A percentile compares a stretch with the other conserved stretches of the same genome.
These are phyloP conservation scores for Inonotus hispidus DNA, from an alignment of 1,284 basidiomycete genomes.

Conservation along the genomic window DNA sequence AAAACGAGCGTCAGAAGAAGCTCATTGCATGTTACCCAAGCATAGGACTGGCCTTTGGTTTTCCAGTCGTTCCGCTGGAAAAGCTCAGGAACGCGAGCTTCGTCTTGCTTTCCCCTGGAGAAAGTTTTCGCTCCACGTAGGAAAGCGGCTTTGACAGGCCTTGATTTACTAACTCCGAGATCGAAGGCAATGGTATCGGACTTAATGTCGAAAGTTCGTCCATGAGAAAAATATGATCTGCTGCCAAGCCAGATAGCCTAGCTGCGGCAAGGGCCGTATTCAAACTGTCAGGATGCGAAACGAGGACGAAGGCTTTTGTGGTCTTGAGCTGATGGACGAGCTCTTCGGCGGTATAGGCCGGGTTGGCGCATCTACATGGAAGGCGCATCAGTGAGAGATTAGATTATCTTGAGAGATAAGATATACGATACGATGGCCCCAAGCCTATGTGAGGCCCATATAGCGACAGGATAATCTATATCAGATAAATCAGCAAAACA, in stretches of 20 bases:
- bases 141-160: conserved; percentile 38
- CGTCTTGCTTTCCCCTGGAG: conserved; percentile 57
- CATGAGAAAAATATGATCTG: conserved; percentile 51
- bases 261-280: conserved; percentile 47
- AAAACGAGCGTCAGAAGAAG: conserved; percentile 1
- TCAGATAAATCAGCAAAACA: not conserved
- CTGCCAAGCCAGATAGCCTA: conserved; percentile 44
- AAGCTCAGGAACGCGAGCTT: conserved; percentile 73
- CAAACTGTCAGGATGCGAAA: conserved; percentile 52
- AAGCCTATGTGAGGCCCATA: conserved; percentile 73
- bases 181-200: conserved; percentile 26
- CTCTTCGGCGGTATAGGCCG: conserved; percentile 63
- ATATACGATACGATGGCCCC: conserved; percentile 65
- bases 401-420: not conserved
- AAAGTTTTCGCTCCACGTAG: conserved; percentile 47
- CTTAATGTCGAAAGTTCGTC: conserved; percentile 25
- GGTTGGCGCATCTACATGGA: conserved; percentile 50
- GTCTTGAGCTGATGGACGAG: conserved; percentile 55
- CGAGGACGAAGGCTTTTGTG: conserved; percentile 50
- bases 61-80: conserved; percentile 80
- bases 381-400: conserved; percentile 25
- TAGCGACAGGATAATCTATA: conserved; percentile 61
- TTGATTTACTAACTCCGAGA: conserved; percentile 52
- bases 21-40: not conserved
- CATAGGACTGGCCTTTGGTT: conserved; percentile 59